A percentile compares a stretch with the other conserved stretches of the same genome.
These are phyloP conservation scores for Oryza officinalis DNA, from an alignment of 176 grass and related monocot species.

Conservation along the genomic window DNA sequence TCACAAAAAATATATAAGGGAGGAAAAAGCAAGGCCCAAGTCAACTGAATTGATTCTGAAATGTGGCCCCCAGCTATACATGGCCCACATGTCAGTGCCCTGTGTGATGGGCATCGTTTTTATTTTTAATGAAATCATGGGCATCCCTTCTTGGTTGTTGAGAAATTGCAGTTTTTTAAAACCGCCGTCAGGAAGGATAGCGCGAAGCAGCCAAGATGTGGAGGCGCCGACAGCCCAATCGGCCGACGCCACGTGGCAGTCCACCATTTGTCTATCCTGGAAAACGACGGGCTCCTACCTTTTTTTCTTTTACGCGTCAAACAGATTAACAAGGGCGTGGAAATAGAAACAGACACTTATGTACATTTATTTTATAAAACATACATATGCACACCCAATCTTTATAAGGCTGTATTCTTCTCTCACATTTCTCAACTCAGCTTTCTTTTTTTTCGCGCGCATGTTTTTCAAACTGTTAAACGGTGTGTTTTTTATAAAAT, in stretches of 20 bases:
- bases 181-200: neutral
- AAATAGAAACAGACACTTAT: no score
- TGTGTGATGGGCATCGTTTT: neutral
- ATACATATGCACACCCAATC: no score
- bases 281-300: neutral
- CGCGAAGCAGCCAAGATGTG: neutral
- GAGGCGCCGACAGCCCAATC: slow-evolving; percentile 33
- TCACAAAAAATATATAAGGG: neutral
- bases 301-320: neutral
- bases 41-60: neutral
- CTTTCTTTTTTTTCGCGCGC: no score
- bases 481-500: no score
- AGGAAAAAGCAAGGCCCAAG: neutral
- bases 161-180: neutral
- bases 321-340: no score
- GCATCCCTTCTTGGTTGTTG: neutral
- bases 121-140: neutral
- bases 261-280: neutral
- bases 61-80: neutral
- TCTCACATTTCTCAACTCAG: no score
- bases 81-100: neutral
- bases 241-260: neutral
- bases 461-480: no score
- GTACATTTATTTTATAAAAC: no score
- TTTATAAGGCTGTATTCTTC: no score